Conservation (phyloP, 257 asterid species). For the Nicotiana tabacum region DNA sequence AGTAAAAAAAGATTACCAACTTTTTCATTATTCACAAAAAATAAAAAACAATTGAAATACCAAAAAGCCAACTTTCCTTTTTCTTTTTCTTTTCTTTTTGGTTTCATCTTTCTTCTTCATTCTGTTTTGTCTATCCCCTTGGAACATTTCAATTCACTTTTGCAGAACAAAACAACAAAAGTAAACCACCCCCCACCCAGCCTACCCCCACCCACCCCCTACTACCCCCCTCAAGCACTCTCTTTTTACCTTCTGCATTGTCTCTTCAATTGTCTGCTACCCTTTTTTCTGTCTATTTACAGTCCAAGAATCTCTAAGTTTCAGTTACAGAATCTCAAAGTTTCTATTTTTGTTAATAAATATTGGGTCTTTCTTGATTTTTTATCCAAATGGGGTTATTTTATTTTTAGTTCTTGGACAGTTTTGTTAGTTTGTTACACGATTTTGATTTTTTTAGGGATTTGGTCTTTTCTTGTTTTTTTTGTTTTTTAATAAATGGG, state of each 20-base stretch:
- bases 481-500: neutral
- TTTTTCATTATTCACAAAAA: neutral
- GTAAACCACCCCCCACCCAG: neutral
- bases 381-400: neutral
- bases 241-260: neutral
- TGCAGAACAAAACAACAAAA: neutral
- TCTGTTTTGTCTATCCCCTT: neutral
- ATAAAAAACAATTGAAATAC: neutral
- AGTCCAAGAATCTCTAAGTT: neutral
- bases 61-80: neutral
- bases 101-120: neutral
- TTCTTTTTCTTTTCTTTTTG: neutral
- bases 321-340: neutral
- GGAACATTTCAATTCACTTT: slow-evolving; percentile 14
- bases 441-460: neutral
- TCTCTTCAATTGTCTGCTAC: neutral
- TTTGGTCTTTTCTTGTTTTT: neutral
- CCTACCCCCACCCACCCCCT: neutral
- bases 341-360: neutral
- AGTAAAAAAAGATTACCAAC: slow-evolving; percentile 8
- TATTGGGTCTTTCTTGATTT: neutral
- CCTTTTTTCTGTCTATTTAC: neutral
- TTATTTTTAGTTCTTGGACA: neutral
- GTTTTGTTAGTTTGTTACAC: neutral
- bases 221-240: neutral